Conservation (phyloP, 2,329 filamentous ascomycete species). For the Talaromyces sp. region DNA sequence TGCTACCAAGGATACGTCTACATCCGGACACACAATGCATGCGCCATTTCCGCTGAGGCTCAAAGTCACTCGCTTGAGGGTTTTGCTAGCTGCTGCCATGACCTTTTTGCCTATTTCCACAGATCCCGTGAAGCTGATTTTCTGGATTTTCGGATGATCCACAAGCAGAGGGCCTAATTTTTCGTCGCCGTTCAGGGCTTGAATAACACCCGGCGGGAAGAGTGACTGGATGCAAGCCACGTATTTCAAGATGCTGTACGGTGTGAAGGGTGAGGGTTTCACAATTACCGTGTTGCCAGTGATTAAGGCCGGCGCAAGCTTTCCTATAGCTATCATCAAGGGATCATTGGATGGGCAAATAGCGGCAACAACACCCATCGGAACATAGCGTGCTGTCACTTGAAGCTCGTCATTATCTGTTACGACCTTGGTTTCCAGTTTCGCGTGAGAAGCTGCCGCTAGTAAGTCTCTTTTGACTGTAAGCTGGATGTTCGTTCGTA, state of each 20-base stretch:
- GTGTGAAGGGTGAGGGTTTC: slow-evolving; percentile 53
- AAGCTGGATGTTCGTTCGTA: not conserved
- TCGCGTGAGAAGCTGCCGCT: slow-evolving; percentile 12
- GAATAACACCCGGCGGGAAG: slow-evolving; percentile 53
- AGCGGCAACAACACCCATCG: slow-evolving; percentile 43
- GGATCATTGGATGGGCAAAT: slow-evolving; percentile 51
- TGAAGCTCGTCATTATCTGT: slow-evolving; percentile 38
- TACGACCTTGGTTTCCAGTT: slow-evolving; percentile 41
- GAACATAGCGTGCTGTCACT: slow-evolving; percentile 41
- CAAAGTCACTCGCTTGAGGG: slow-evolving; percentile 51
- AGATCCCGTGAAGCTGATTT: slow-evolving; percentile 57
- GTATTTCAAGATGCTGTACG: slow-evolving; percentile 49
- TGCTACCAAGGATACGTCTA: slow-evolving; percentile 37
- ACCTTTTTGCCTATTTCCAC: slow-evolving; percentile 47
- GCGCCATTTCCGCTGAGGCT: slow-evolving; percentile 54
- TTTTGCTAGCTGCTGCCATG: slow-evolving; percentile 46
- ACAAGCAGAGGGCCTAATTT: slow-evolving; percentile 51
- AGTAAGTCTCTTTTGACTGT: not conserved
- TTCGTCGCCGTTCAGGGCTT: slow-evolving; percentile 51
- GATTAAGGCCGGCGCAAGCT: slow-evolving; percentile 46
- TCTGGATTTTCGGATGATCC: slow-evolving; percentile 49
- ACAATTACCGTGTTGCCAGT: slow-evolving; percentile 54
- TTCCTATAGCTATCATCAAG: slow-evolving; percentile 37
- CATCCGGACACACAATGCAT: slow-evolving; percentile 49
- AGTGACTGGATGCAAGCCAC: slow-evolving; percentile 45